Conservation (phyloP, 1,139 yeast genomes). For the Debaryomyces psychrophilus region DNA sequence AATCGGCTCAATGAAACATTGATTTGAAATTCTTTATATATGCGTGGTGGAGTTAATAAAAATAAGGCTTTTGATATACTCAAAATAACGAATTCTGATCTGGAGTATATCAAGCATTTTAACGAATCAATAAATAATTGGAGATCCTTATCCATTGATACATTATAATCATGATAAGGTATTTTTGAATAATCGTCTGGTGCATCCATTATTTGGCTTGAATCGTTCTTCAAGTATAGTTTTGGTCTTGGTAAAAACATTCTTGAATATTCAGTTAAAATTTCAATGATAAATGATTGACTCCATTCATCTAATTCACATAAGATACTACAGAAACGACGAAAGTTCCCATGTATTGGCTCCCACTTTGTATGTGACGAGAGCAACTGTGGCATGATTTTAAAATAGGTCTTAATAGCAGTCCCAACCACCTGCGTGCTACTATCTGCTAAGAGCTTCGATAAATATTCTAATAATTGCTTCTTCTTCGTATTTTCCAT, state of each 20-base stretch:
- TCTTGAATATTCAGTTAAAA: conserved; percentile 69
- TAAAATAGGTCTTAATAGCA: conserved; percentile 61
- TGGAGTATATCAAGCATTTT: conserved; percentile 46
- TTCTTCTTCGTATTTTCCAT: conserved; percentile 35
- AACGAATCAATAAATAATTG: conserved; percentile 53
- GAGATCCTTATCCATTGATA: conserved; percentile 58
- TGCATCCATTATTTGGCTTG: conserved; percentile 33
- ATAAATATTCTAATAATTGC: conserved; percentile 54
- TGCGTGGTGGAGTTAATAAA: conserved; percentile 56
- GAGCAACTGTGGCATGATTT: conserved; percentile 35
- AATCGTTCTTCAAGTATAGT: conserved; percentile 28
- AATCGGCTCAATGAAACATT: conserved; percentile 54
- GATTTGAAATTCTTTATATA: conserved; percentile 50
- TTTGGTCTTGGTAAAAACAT: conserved; percentile 59
- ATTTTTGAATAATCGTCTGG: conserved; percentile 40
- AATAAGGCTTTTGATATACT: conserved; percentile 59
- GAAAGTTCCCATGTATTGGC: conserved; percentile 70
- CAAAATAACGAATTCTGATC: conserved; percentile 65
- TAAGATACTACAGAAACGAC: conserved; percentile 60
- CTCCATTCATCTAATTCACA: conserved; percentile 74
- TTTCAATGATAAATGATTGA: conserved; percentile 61
- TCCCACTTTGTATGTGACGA: conserved; percentile 54
- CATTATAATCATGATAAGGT: conserved; percentile 38
- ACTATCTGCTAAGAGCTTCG: conserved; percentile 61
- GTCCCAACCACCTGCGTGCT: conserved; percentile 70